A percentile compares a stretch with the other conserved stretches of the same genome.
phyloP scores from a whole-genome alignment of 2,329 filamentous ascomycete genomes.

The Graphium sp. region DNA sequence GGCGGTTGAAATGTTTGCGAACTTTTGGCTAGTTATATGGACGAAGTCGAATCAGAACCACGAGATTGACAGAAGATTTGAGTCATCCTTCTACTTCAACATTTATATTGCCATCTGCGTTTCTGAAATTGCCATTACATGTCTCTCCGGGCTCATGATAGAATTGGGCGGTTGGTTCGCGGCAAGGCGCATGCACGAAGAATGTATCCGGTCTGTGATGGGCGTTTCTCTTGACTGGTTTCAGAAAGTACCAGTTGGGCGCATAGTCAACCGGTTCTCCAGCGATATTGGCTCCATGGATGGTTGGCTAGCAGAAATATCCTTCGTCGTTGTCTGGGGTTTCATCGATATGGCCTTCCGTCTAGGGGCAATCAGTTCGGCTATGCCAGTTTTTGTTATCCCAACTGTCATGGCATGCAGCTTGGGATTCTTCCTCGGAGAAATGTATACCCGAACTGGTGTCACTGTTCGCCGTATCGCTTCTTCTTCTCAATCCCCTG shows the following conservation, averaged over 20 bases:
- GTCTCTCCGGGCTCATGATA: conserved; percentile 25
- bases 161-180: conserved; percentile 40
- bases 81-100: conserved; percentile 32
- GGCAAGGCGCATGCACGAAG: conserved; percentile 31
- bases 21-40: conserved; percentile 33
- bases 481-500: conserved; percentile 26
- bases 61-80: too few relatives aligned
- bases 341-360: conserved; percentile 24
- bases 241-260: conserved; percentile 32
- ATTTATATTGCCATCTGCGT: conserved; percentile 30
- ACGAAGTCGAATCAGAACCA: conserved; percentile 9
- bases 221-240: conserved; percentile 39
- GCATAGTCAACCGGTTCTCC: conserved; percentile 37
- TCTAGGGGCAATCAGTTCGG: conserved; percentile 27
- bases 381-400: conserved; percentile 32
- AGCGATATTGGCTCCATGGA: conserved; percentile 41
- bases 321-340: conserved; percentile 23
- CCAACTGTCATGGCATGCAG: conserved; percentile 26
- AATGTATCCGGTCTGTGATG: conserved; percentile 33
- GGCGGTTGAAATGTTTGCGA: conserved; percentile 4
- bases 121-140: conserved; percentile 22
- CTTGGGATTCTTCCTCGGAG: conserved; percentile 23
- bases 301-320: conserved; percentile 23
- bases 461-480: conserved; percentile 26
- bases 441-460: conserved; percentile 22